These are phyloP conservation scores for Macaranga tanarius DNA, from an alignment of 441 rosid species.

Conservation along the genomic window DNA sequence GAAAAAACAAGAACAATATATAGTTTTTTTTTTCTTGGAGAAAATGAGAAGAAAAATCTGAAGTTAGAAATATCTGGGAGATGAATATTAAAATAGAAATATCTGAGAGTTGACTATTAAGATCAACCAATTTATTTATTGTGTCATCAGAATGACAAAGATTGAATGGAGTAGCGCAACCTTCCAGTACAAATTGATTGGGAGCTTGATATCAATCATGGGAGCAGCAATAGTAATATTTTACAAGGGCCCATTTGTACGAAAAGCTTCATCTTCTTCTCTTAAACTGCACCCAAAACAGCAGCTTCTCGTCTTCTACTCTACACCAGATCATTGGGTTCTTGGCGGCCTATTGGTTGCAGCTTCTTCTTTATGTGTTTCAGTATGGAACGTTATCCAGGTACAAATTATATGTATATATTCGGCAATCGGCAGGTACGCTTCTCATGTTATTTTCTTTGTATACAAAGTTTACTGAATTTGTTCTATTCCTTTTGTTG, in stretches of 20 bases:
- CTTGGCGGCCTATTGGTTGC: slow-evolving; percentile 68
- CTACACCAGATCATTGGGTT: slow-evolving; percentile 57
- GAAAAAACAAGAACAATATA: no score
- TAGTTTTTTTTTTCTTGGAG: no score
- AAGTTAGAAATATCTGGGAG: no score
- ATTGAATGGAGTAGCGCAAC: slow-evolving; percentile 50
- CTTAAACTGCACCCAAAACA: slow-evolving; percentile 29
- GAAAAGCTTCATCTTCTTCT: slow-evolving; percentile 39
- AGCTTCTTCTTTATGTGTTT: slow-evolving; percentile 53
- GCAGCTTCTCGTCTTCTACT: slow-evolving; percentile 50
- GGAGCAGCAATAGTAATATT: slow-evolving; percentile 52
- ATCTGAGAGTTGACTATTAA: no score
- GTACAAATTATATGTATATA: slow-evolving; percentile 23
- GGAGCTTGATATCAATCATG: slow-evolving; percentile 46
- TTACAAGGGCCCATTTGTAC: slow-evolving; percentile 59
- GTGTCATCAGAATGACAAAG: slow-evolving; percentile 40
- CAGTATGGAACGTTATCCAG: slow-evolving; percentile 67
- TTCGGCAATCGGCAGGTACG: background rate
- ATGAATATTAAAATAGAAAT: background rate
- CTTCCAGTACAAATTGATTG: slow-evolving; percentile 43
- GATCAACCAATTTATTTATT: background rate
- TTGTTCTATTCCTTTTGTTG: background rate
- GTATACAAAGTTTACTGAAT: background rate
- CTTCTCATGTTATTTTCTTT: background rate
- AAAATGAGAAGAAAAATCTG: no score